These are phyloP conservation scores for Alloteropsis angusta DNA, from an alignment of 202 grass and related monocot genomes.

Conservation along the genomic window DNA sequence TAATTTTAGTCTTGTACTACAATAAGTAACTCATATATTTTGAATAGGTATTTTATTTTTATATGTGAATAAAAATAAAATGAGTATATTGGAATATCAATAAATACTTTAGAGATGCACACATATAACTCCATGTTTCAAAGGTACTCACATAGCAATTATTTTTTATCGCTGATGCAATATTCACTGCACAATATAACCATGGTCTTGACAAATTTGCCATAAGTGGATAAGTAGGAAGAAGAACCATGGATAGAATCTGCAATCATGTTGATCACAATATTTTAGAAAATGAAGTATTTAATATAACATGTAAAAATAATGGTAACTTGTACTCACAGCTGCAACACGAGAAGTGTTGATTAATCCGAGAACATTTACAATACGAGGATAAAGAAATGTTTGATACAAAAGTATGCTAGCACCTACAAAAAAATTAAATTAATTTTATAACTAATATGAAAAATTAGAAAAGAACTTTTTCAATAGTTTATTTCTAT, in stretches of 20 bases:
- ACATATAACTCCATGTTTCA: no score
- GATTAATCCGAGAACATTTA: conserved; percentile 40
- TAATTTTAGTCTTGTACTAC: no score
- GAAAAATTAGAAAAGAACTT: no score
- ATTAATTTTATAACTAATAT: no score
- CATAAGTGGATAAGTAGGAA: conserved; percentile 50
- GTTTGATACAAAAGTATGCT: conserved; percentile 54
- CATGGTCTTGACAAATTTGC: conserved; percentile 38
- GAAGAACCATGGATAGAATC: conserved; percentile 43
- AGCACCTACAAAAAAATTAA: conserved; percentile 22
- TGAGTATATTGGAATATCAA: neutral
- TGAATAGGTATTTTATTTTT: no score
- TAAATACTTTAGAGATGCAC: conserved; percentile 51
- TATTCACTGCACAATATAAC: conserved; percentile 31
- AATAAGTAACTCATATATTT: no score
- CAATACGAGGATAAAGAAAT: conserved; percentile 37
- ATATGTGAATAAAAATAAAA: no score
- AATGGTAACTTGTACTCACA: conserved; percentile 9
- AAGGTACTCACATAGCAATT: no score
- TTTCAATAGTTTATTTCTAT: no score
- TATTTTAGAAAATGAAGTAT: no score
- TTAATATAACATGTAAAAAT: no score
- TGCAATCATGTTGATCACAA: no score
- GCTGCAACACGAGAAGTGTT: conserved; percentile 20
- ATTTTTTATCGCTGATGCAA: conserved; percentile 50